Base-by-base conservation (phyloP, 352 stramenopile species). In the Blastocystis sp. region DNA sequence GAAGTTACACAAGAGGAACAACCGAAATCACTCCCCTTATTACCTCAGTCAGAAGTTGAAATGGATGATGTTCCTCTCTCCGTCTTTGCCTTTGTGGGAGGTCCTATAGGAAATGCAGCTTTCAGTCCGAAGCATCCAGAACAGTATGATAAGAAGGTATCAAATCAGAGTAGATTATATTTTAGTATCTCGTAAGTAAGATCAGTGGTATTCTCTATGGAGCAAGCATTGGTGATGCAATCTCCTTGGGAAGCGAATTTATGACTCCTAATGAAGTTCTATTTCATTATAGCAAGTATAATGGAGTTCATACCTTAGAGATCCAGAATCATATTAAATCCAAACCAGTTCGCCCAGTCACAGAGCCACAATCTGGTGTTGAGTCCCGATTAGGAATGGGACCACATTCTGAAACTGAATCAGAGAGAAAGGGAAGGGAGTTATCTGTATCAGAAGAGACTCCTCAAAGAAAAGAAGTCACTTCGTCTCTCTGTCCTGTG, bases 201-300 rank as follows among this genome's bases (percentile, higher is more conserved):
- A 42, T 84, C 7, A 37, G 44, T 51, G 73, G 73, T 2, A 42
- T 84, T 17, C 44, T 84, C 15, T 84, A 84, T 44, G 73, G 73
- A 40, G 51, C 48, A 2, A 57, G 35, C 13, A 84, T 84, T 27
- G 73, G 73, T 9, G 73, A 84, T 42, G 73, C 73, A 44, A 84
- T 84, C 68, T 62, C 42, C 1, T 62, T 84, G 19, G 73, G 73
- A 0, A 84, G 73, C 22, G 73, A 84, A 37, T 84, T 54, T 48
- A 84, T 84, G 73, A 68, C 51, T 30, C 73, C 24, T 40, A 66
- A 27, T 30, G 73, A 84, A 44, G 56, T 84, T 9, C 9, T 54
- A 35, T 68, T 64, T 40, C 53, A 84, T 68, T 84, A 84, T 22
- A n/a, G 30, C 33, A 7, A 37, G 64, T 62, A 33, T 62, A 33